Evolutionary conservation across 352 stramenopile species (phyloP), one percentile per base, ranked within the genome.

Genomic region (Pythium periplocum): DNA sequence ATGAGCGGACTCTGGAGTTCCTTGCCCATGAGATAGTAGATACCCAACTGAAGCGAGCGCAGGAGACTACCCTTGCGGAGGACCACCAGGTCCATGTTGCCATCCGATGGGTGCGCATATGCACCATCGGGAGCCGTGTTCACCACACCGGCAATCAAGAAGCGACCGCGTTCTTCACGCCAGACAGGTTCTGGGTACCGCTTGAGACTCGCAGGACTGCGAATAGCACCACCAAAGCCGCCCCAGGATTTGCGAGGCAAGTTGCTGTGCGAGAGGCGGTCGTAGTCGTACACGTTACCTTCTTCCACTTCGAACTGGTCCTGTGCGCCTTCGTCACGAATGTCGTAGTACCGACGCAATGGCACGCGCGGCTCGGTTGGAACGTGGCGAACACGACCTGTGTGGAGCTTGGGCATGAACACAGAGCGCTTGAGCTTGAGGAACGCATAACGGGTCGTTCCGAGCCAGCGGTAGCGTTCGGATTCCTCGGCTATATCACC

Each of bases 241-340:
- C 57, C 67, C 79, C 79, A 90, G 17, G 79, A 90, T 59, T 84
- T 86, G 58, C 79, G 79, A 7, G 50, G 45, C 47, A 36, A 39
- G 26, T 34, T 40, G 2, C 50, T 26, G 48, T 43, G 40, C 37
- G 48, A 41, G 32, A 43, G 39, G 33, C 66, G 72, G 26, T 83
- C 71, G 41, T 59, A 66, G 54, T 89, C 78, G 54, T 92, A 92
- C 40, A 89, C 78, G 42, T 71, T 89, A 39, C 78, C 82, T 70
- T 92, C 82, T 35, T 92, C 82, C 51, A 90, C 71, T 32, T 92
- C 82, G 50, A 88, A 92, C 58, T 92, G 82, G 54, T 92, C 82
- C n/a, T 83, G 49, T 1, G 82, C 82, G 26, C 82, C 82, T 26
- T 71, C 62, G 66, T 92, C 78, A 17, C 74, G 78, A 41, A 88